Evolutionary conservation across 768 basidiomycete species (phyloP).

Genomic region (Steccherinum ochraceum): DNA sequence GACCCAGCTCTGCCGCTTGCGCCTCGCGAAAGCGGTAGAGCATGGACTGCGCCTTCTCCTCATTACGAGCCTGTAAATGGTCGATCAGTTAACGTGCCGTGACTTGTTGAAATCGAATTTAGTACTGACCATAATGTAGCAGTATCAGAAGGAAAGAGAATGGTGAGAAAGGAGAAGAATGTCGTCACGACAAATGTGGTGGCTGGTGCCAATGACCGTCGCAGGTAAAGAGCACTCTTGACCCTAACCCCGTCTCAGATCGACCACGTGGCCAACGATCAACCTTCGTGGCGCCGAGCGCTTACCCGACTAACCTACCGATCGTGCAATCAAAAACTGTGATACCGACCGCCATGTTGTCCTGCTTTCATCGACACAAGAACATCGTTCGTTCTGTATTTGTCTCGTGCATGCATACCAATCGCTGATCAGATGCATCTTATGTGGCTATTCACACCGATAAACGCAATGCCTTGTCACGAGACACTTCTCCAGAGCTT

Average conservation of each 20-base stretch:
- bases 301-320: not conserved
- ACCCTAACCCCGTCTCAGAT: not conserved
- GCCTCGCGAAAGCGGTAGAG: conserved; percentile 94
- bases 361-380: too few relatives aligned
- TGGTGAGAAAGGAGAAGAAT: too few relatives aligned
- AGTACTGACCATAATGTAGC: too few relatives aligned
- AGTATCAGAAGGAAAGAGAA: too few relatives aligned
- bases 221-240: too few relatives aligned
- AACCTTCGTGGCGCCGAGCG: not conserved
- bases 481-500: not conserved
- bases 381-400: too few relatives aligned
- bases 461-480: not conserved
- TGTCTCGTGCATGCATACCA: not conserved
- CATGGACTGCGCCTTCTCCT: conserved; percentile 96
- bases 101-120: too few relatives aligned
- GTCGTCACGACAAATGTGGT: not conserved
- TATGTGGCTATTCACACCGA: not conserved
- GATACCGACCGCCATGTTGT: too few relatives aligned
- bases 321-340: not conserved
- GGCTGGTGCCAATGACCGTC: too few relatives aligned
- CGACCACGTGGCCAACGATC: not conserved
- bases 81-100: not conserved
- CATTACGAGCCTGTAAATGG: conserved; percentile 78
- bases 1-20: conserved; percentile 91
- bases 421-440: too few relatives aligned